Evolutionary conservation across 2,329 filamentous ascomycete species (phyloP).

Genomic region (Chrysosporium keratinophilum): DNA sequence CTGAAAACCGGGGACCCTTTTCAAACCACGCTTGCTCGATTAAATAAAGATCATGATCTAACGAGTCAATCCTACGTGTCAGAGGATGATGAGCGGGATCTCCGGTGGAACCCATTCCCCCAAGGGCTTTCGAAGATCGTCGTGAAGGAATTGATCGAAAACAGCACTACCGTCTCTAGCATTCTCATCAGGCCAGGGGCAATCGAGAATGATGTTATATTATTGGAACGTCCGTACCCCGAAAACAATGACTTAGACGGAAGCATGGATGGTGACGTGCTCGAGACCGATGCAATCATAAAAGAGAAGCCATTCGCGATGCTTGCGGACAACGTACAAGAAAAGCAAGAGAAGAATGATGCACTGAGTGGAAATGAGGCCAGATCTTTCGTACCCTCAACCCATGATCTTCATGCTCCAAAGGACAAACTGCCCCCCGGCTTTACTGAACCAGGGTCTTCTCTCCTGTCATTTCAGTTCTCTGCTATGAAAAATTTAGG

Average conservation of each 20-base stretch:
- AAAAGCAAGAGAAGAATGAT: too few relatives aligned
- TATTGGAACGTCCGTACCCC: neutral
- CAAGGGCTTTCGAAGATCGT: neutral
- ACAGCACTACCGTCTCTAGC: neutral
- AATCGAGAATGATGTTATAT: neutral
- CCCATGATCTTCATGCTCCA: neutral
- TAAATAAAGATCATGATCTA: neutral
- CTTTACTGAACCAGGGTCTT: neutral
- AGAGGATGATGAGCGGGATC: conserved; percentile 1
- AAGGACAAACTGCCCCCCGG: neutral
- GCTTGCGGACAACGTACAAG: too few relatives aligned
- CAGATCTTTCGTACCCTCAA: neutral
- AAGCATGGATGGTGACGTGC: too few relatives aligned
- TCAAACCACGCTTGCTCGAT: neutral
- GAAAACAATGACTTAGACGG: neutral
- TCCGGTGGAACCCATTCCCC: conserved; percentile 10
- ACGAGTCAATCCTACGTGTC: neutral
- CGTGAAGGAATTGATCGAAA: neutral
- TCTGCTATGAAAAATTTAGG: conserved; percentile 34
- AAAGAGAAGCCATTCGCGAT: too few relatives aligned
- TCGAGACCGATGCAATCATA: too few relatives aligned
- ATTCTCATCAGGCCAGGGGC: neutral
- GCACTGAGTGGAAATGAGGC: neutral
- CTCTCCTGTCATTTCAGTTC: conserved; percentile 26
- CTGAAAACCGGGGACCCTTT: neutral